phyloP scores from a whole-genome alignment of 805 yeast species.

The Candida peoriensis region DNA sequence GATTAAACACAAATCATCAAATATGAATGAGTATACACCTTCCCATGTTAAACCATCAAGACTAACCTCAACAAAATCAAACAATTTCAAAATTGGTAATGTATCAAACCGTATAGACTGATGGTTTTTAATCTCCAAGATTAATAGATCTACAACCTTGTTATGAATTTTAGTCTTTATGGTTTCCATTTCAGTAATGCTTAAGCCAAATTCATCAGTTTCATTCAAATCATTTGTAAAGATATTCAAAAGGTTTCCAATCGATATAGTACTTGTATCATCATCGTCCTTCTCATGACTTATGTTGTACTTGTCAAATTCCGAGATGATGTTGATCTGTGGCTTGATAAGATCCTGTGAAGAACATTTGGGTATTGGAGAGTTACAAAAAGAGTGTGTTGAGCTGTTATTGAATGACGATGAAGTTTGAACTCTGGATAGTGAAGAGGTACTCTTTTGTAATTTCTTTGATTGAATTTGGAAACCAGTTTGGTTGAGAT shows the following conservation, averaged over 20 bases:
- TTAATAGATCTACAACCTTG: conserved; percentile 6
- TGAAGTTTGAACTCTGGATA: no score
- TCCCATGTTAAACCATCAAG: conserved; percentile 41
- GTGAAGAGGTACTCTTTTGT: no score
- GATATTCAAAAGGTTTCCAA: conserved; percentile 12
- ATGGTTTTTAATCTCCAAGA: conserved; percentile 1
- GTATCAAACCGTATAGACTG: conserved; percentile 12
- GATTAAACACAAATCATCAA: conserved; percentile 26
- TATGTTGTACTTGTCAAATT: conserved; percentile 17
- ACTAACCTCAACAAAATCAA: conserved; percentile 39
- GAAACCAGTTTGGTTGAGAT: conserved; percentile 15
- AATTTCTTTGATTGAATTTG: neutral
- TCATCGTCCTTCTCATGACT: no score
- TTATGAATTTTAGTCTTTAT: conserved; percentile 13
- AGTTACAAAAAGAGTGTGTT: neutral
- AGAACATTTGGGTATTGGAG: conserved; percentile 5
- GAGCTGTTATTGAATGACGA: neutral
- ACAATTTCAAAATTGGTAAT: conserved; percentile 29
- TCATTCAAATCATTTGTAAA: conserved; percentile 15
- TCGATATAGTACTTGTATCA: conserved; percentile 6
- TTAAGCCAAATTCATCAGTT: conserved; percentile 1
- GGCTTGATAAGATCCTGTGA: conserved; percentile 16
- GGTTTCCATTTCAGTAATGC: neutral
- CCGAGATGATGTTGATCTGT: conserved; percentile 18
- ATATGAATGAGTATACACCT: conserved; percentile 28